These are phyloP conservation scores for Neurospora sp. DNA, from an alignment of 495 filamentous ascomycete genomes.

Conservation along the genomic window DNA sequence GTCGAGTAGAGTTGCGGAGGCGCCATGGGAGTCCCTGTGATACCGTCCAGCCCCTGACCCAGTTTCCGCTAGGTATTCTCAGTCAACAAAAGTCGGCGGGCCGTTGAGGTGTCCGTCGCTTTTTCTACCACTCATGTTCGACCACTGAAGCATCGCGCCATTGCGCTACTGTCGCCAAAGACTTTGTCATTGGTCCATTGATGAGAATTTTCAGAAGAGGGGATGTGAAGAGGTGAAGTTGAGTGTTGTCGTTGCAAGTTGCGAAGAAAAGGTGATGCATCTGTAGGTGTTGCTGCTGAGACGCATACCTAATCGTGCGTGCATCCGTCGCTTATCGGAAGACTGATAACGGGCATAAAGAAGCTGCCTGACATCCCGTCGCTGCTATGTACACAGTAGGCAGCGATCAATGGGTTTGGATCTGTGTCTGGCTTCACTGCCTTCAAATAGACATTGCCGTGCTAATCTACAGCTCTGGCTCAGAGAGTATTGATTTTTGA, in stretches of 20 bases:
- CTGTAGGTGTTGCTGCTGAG: not conserved
- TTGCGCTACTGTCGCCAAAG: not conserved
- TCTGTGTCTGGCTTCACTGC: no score
- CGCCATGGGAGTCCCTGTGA: not conserved
- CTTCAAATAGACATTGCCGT: no score
- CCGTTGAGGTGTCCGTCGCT: not conserved
- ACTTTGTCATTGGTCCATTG: not conserved
- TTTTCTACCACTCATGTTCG: not conserved
- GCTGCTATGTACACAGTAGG: not conserved
- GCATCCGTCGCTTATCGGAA: not conserved
- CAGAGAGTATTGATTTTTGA: not conserved
- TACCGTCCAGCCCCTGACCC: not conserved
- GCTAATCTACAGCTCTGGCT: not conserved
- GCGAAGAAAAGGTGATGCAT: not conserved
- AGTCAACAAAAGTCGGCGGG: not conserved
- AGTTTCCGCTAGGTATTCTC: not conserved
- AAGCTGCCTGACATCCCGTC: not conserved
- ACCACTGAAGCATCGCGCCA: not conserved
- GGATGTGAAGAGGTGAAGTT: not conserved
- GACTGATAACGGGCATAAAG: not conserved
- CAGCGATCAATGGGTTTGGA: no score
- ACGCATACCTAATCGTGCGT: not conserved
- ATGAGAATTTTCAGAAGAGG: not conserved
- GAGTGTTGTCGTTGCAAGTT: not conserved
- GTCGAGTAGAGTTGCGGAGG: not conserved